phyloP scores from a whole-genome alignment of 2,329 filamentous ascomycete species.

The Arthroderma sp. region DNA sequence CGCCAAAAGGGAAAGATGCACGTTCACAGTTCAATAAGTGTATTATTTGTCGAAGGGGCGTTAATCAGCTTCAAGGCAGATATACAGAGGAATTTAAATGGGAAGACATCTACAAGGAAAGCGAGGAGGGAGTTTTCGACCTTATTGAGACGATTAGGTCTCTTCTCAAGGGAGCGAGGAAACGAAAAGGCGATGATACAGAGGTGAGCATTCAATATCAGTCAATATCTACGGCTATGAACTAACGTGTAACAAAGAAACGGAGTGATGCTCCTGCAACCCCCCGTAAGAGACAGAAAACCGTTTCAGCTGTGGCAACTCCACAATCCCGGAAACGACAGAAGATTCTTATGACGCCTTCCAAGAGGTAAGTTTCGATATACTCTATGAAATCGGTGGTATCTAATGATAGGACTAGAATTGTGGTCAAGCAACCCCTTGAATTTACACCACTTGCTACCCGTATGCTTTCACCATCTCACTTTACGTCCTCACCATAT shows the following conservation, averaged over 20 bases:
- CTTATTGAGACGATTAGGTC: slow-evolving; percentile 55
- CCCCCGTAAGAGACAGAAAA: slow-evolving; percentile 45
- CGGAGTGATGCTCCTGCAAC: slow-evolving; percentile 30
- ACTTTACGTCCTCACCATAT: slow-evolving; percentile 72
- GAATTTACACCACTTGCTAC: slow-evolving; percentile 95
- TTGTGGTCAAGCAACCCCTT: slow-evolving; percentile 70
- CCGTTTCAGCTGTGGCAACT: slow-evolving; percentile 31
- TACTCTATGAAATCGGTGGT: not conserved
- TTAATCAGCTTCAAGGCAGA: slow-evolving; percentile 73
- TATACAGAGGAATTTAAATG: slow-evolving; percentile 89
- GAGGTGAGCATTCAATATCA: slow-evolving; percentile 19
- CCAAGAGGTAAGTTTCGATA: slow-evolving; percentile 40
- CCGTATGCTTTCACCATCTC: slow-evolving; percentile 61
- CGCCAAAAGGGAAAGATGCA: slow-evolving; percentile 47
- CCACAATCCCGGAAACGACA: slow-evolving; percentile 29
- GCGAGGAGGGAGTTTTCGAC: slow-evolving; percentile 48
- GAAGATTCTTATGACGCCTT: slow-evolving; percentile 44
- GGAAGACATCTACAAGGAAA: slow-evolving; percentile 69
- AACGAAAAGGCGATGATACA: slow-evolving; percentile 28
- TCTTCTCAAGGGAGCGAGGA: slow-evolving; percentile 52
- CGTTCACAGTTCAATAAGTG: slow-evolving; percentile 68
- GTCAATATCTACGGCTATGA: not conserved
- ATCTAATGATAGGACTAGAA: slow-evolving; percentile 23
- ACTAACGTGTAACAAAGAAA: slow-evolving; percentile 16
- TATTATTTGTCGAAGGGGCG: slow-evolving; percentile 80